A percentile compares a stretch with the other conserved stretches of the same genome.
These are phyloP conservation scores for Fusarium drepaniforme DNA, from an alignment of 2,329 filamentous ascomycete genomes.

Conservation along the genomic window DNA sequence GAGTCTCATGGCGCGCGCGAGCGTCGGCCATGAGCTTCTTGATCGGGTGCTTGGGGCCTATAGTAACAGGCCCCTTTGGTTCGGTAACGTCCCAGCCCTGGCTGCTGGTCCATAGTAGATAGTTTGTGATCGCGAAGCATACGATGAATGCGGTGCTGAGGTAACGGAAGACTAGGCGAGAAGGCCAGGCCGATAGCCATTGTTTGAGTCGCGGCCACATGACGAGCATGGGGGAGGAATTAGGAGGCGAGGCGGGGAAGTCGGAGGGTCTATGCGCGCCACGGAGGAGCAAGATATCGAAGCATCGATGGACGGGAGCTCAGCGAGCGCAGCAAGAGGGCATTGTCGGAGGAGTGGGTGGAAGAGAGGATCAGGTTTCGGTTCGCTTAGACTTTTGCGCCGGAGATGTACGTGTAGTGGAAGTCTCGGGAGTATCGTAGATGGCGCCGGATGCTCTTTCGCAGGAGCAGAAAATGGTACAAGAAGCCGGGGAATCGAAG, in stretches of 20 bases:
- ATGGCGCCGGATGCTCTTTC: constrained; percentile 16
- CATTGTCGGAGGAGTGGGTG: constrained; percentile 36
- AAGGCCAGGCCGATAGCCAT: constrained; percentile 45
- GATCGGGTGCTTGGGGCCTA: constrained; percentile 60
- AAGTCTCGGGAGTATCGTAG: constrained; percentile 27
- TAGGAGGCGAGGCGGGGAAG: constrained; percentile 20
- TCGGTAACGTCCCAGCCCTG: constrained; percentile 42
- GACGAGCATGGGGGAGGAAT: constrained; percentile 25
- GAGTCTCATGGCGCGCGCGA: constrained; percentile 55
- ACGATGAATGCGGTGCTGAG: constrained; percentile 41
- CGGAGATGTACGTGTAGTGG: constrained; percentile 14
- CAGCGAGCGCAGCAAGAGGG: constrained; percentile 29
- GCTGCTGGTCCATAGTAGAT: constrained; percentile 47
- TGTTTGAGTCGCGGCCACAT: constrained; percentile 45
- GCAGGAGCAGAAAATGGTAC: constrained; percentile 4
- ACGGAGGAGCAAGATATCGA: constrained; percentile 33
- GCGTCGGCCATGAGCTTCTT: constrained; percentile 62
- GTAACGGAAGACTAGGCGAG: constrained; percentile 47
- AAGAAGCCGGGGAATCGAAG: not conserved
- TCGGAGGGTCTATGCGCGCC: constrained; percentile 40
- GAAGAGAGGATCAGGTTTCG: not conserved
- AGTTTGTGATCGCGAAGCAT: constrained; percentile 46
- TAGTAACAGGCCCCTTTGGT: constrained; percentile 38
- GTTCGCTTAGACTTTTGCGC: constrained; percentile 18
- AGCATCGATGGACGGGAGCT: constrained; percentile 40